Evolutionary conservation across 345 rosid genomes (phyloP), one percentile per base, ranked within the genome.

Genomic region (Salix arbutifolia): DNA sequence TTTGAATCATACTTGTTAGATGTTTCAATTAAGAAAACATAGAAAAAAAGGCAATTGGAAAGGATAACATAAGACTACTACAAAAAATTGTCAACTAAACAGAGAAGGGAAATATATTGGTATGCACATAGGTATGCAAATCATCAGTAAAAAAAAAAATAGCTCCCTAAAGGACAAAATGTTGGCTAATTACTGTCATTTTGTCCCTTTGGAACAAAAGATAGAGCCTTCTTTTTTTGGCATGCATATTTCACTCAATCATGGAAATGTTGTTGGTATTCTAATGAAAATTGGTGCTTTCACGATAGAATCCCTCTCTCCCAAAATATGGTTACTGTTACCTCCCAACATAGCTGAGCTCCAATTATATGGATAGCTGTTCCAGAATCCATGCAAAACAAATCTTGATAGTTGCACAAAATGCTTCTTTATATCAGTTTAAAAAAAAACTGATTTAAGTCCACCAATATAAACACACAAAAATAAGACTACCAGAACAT

Each of bases 41-140:
- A 16, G 18, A 4, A 67, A 64, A 58, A 73, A 21, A 66, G 44
- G 48, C 62, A 62, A 77, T 31, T 74, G 71, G 62, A 58, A 69
- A 62, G 21, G 21, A 69, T 68, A 35, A 37, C 6, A 38, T 65
- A 75, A 74, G 52, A 40, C 30, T 53, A 67, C 58, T 19, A 18
- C 17, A 21, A 38, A 64, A 33, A 28, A 17, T 30, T 31, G n/a
- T 44, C 56, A 31, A 26, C 10, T 21, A 12, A 18, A 48, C 8
- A 44, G 6, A 53, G n/a, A 71, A 6, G 10, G 61, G 1, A 31
- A 28, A 56, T 56, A n/a, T 9, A 56, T 23, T 40, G 44, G 44
- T 10, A 40, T 10, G 13, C 44, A 40, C 44, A 2, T 8, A 53
- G 60, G 60, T 0, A 53, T 53, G 11, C n/a, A 2, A 23, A 19